phyloP scores from a whole-genome alignment of 2,329 filamentous ascomycete genomes.

The Paraconiothyrium brasiliense region DNA sequence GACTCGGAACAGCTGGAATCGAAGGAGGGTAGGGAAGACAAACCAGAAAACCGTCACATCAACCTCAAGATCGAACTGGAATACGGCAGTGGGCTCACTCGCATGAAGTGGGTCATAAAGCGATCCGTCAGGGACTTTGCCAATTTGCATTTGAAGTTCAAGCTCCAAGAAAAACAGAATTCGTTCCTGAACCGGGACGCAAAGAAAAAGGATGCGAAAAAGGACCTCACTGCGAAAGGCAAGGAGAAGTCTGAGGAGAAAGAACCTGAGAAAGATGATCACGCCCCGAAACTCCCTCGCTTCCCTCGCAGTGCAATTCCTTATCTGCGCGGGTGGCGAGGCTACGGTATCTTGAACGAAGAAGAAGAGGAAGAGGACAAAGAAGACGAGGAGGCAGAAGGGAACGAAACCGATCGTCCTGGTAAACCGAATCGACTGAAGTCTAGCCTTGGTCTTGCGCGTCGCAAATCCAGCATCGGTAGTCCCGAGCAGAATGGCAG shows the following conservation, averaged over 20 bases:
- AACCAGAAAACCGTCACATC: conserved; percentile 71
- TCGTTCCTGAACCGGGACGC: conserved; percentile 74
- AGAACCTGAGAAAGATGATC: conserved; percentile 67
- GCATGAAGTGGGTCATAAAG: conserved; percentile 96
- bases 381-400: conserved; percentile 64
- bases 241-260: conserved; percentile 33
- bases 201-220: conserved; percentile 25
- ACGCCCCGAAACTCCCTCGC: conserved; percentile 79
- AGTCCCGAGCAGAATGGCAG: conserved; percentile 39
- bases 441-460: conserved; percentile 65
- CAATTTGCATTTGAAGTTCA: conserved; percentile 94
- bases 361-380: conserved; percentile 81
- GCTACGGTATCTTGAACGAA: conserved; percentile 66
- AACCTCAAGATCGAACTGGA: conserved; percentile 93
- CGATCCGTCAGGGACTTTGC: conserved; percentile 88
- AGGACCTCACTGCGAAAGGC: conserved; percentile 28
- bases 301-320: conserved; percentile 92
- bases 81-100: conserved; percentile 92
- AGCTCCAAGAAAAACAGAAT: conserved; percentile 83
- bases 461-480: conserved; percentile 66
- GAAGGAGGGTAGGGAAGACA: conserved; percentile 40
- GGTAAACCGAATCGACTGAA: conserved; percentile 62
- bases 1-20: conserved; percentile 69
- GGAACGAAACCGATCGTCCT: conserved; percentile 71
- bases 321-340: conserved; percentile 82